A percentile compares a stretch with the other conserved stretches of the same genome.
Conservation (phyloP, 192 early-diverging fungal genomes). For the Haplosporangium gracile region DNA sequence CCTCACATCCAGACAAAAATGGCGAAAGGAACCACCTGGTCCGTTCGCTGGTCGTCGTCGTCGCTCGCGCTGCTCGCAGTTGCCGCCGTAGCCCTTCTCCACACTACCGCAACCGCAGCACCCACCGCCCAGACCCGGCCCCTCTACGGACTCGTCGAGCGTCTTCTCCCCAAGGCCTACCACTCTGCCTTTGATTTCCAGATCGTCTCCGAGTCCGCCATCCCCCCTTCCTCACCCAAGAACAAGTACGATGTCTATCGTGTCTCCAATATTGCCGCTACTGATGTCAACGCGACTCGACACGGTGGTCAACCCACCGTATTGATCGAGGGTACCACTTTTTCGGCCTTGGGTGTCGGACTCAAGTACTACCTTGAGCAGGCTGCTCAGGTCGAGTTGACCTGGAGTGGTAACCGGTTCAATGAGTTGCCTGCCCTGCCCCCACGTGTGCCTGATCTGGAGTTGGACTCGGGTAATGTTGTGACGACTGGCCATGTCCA, state of each 20-base stretch:
- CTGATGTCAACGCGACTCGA: neutral
- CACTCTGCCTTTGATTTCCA: slow-evolving; percentile 47
- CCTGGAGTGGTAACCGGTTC: slow-evolving; percentile 46
- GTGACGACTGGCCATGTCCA: slow-evolving; percentile 41
- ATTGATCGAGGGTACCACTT: slow-evolving; percentile 43
- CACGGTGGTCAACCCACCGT: neutral
- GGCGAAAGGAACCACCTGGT: neutral
- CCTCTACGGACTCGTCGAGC: slow-evolving; percentile 35
- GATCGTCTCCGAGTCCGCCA: slow-evolving; percentile 19
- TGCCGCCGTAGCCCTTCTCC: neutral
- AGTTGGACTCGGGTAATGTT: slow-evolving; percentile 25
- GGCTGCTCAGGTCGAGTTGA: slow-evolving; percentile 37
- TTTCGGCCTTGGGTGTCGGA: slow-evolving; percentile 36
- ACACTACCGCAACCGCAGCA: neutral
- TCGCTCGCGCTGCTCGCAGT: slow-evolving; percentile 17
- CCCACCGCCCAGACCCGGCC: neutral
- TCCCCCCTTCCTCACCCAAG: slow-evolving; percentile 14
- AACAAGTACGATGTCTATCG: slow-evolving; percentile 54
- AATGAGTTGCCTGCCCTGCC: slow-evolving; percentile 31
- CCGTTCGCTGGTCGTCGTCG: slow-evolving; percentile 17
- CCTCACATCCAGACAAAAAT: neutral
- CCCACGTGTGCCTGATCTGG: slow-evolving; percentile 33
- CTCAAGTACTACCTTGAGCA: slow-evolving; percentile 53
- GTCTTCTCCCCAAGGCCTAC: slow-evolving; percentile 34
- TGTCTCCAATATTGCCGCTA: slow-evolving; percentile 31